phyloP scores from a whole-genome alignment of 257 asterid species.

The Thymus mandschuricus region DNA sequence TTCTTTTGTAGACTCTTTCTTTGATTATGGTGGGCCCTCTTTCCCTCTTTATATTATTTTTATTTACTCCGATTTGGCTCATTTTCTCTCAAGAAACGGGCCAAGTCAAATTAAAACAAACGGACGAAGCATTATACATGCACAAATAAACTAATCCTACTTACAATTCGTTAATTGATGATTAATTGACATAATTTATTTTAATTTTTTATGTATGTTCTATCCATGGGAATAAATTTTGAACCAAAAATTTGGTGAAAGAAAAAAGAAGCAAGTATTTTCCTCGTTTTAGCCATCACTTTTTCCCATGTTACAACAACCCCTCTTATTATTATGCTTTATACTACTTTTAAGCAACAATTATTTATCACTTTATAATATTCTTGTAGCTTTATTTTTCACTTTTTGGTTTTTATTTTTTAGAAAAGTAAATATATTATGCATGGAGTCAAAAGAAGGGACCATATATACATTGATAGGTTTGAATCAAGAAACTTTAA shows the following conservation, averaged over 20 bases:
- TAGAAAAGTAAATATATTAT: neutral
- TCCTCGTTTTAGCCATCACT: conserved; percentile 4
- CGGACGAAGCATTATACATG: no score
- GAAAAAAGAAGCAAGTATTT: neutral
- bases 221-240: no score
- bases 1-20: neutral
- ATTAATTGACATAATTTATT: no score
- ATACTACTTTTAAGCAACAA: neutral
- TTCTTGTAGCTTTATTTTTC: conserved; percentile 23
- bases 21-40: neutral
- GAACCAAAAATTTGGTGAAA: neutral
- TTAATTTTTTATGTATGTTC: no score
- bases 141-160: no score
- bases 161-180: no score
- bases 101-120: no score
- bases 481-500: conserved; percentile 18
- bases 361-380: neutral
- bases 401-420: conserved; percentile 13
- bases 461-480: conserved; percentile 2
- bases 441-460: conserved; percentile 17
- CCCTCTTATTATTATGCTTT: neutral
- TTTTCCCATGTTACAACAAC: neutral
- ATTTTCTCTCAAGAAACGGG: no score
- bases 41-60: neutral
- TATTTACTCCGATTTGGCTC: no score